Conservation (phyloP, 106 monocot species). For the Amphibolis antarctica region DNA sequence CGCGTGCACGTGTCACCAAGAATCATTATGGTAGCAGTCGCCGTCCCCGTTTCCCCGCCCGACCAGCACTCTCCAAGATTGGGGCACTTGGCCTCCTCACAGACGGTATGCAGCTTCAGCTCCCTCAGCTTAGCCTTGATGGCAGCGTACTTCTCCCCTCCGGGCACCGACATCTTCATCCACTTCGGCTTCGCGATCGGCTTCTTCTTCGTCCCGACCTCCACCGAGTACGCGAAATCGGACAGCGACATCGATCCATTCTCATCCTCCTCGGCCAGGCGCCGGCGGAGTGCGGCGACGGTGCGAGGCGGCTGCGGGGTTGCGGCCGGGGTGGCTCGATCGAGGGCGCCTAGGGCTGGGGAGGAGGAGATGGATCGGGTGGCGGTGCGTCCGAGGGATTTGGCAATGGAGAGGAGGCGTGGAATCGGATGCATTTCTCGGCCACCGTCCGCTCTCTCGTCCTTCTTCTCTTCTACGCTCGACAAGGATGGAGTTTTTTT, state of each 20-base stretch:
- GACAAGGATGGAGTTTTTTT: no score
- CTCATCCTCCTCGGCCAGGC: conserved; percentile 44
- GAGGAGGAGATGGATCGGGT: conserved; percentile 21
- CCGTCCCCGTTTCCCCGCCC: conserved; percentile 89
- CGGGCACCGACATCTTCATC: conserved; percentile 83
- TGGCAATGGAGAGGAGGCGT: conserved; percentile 30
- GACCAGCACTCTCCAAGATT: conserved; percentile 97
- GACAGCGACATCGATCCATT: conserved; percentile 31
- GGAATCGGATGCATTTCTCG: conserved; percentile 23
- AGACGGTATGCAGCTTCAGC: conserved; percentile 82
- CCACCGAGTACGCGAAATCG: conserved; percentile 87
- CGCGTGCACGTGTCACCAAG: conserved; percentile 92
- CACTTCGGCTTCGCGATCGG: conserved; percentile 86
- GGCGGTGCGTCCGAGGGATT: conserved; percentile 16
- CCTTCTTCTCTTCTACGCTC: neutral
- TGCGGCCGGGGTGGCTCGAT: neutral
- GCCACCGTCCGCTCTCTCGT: neutral
- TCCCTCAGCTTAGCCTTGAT: conserved; percentile 85
- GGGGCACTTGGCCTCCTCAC: conserved; percentile 94
- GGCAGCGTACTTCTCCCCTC: conserved; percentile 73
- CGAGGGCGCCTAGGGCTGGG: conserved; percentile 6
- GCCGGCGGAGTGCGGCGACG: conserved; percentile 23
- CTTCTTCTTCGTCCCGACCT: conserved; percentile 80
- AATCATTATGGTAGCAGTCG: conserved; percentile 96
- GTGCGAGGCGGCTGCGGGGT: conserved; percentile 3